These are phyloP conservation scores for Jimgerdemannia flammicorona DNA, from an alignment of 192 early-diverging fungal species.

Conservation along the genomic window DNA sequence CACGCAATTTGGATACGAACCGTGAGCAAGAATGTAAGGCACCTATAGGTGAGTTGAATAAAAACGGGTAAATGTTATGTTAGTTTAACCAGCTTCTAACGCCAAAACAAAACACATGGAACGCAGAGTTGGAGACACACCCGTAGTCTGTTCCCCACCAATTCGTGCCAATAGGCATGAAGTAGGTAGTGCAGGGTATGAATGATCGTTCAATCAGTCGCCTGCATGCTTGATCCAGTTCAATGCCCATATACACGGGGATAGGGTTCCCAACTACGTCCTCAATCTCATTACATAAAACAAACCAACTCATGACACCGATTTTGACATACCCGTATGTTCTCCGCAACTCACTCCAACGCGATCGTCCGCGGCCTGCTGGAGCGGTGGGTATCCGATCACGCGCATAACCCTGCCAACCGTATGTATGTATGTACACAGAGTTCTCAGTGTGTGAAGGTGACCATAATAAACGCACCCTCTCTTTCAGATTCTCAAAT, in stretches of 20 bases:
- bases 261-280: background rate
- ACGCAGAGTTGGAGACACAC: background rate
- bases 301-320: too few relatives aligned
- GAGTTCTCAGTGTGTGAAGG: background rate
- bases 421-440: background rate
- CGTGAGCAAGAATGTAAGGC: conserved; percentile 45
- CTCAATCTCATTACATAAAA: background rate
- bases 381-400: conserved; percentile 36
- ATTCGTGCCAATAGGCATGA: too few relatives aligned
- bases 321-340: conserved; percentile 38
- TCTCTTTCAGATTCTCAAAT: background rate
- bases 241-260: background rate
- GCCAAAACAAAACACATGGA: conserved; percentile 14
- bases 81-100: background rate
- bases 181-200: too few relatives aligned
- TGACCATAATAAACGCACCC: background rate
- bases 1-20: background rate
- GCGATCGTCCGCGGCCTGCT: conserved; percentile 1
- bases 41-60: conserved; percentile 12
- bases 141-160: conserved; percentile 1
- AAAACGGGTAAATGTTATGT: background rate
- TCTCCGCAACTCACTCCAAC: conserved; percentile 48
- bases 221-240: too few relatives aligned
- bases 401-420: conserved; percentile 34
- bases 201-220: too few relatives aligned